phyloP scores from a whole-genome alignment of 2,329 filamentous ascomycete genomes.

The Aspergillus spinulosporus region DNA sequence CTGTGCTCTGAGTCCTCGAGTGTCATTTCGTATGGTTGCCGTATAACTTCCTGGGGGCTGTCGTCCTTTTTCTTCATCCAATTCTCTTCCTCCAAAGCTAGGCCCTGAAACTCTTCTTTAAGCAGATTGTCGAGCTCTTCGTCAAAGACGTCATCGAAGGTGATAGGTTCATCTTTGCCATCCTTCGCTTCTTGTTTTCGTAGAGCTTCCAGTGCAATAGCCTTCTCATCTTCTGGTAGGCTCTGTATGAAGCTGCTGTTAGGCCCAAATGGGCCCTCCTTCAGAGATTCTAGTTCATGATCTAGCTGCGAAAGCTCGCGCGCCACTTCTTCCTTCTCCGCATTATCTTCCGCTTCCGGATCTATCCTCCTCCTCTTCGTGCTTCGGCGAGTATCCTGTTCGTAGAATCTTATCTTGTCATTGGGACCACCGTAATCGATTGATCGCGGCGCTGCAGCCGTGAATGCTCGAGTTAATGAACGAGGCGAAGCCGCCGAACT shows the following conservation, averaged over 20 bases:
- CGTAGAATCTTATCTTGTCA: conserved; percentile 46
- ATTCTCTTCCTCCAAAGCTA: conserved; percentile 40
- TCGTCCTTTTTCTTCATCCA: conserved; percentile 30
- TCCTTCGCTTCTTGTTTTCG: conserved; percentile 43
- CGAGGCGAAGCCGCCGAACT: conserved; percentile 30
- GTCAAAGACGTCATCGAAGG: conserved; percentile 42
- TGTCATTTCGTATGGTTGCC: conserved; percentile 35
- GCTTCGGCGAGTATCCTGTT: conserved; percentile 41
- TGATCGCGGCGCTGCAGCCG: conserved; percentile 31
- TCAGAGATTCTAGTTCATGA: conserved; percentile 41
- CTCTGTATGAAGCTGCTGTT: conserved; percentile 47
- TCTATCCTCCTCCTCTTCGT: conserved; percentile 40
- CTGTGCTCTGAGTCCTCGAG: conserved; percentile 35
- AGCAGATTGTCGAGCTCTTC: conserved; percentile 46
- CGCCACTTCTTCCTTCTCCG: conserved; percentile 40
- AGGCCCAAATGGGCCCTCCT: conserved; percentile 45
- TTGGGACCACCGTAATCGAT: conserved; percentile 39
- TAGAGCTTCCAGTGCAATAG: conserved; percentile 45
- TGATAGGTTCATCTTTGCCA: conserved; percentile 26
- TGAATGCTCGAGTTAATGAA: conserved; percentile 33
- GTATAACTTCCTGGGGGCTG: conserved; percentile 18
- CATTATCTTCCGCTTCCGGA: conserved; percentile 41
- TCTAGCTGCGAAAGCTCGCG: conserved; percentile 42
- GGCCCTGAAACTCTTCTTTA: conserved; percentile 38
- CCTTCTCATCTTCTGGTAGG: conserved; percentile 44